Evolutionary conservation across 208 protist genomes (phyloP), one percentile per base, ranked within the genome.

Genomic region (Leishmania major): DNA sequence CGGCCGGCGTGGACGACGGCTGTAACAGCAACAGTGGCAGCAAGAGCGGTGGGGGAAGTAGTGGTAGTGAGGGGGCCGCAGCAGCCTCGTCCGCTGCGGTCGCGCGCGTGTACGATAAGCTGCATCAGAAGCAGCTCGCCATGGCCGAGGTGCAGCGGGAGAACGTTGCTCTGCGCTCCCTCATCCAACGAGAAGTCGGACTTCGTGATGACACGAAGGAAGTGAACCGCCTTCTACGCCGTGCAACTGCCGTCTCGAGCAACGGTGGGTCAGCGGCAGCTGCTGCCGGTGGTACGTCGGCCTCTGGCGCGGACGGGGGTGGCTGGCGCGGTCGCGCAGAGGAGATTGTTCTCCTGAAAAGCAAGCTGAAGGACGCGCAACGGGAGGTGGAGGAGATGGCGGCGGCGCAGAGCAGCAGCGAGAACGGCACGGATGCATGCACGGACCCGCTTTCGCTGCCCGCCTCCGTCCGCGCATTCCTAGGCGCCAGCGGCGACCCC

Each of bases 281-380:
- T 11, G 64, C 25, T 72, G 40, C 13, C 17, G 37, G 64, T 43
- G n/a, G 55, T 31, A 57, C n/a, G 43, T 66, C 57, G 1, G 35
- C 55, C 51, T 60, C 25, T n/a, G 47, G 45, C 64, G 37, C 40
- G 4, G 51, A 40, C 67, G 53, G 40, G 74, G 70, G 78, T 3
- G 91, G 90, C 17, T 97, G 93, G 92, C 78, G 84, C 4, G 92
- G 93, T 43, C 85, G 93, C 25, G 93, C 92, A 3, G 89, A 94
- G 84, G 90, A 94, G 69, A 93, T 97, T 62, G 86, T 90, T 25
- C 79, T 97, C 77, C 84, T 97, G 55, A 89, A 90, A 82, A 80
- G 87, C 43, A 91, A 90, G 75, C 78, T 95, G 53, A 95, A 95
- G 77, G 91, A 95, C 62, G 49, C 89, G 40, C 86, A 95, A 72